Evolutionary conservation across 2,329 filamentous ascomycete species (phyloP).

Genomic region (Clarireedia homoeocarpa): DNA sequence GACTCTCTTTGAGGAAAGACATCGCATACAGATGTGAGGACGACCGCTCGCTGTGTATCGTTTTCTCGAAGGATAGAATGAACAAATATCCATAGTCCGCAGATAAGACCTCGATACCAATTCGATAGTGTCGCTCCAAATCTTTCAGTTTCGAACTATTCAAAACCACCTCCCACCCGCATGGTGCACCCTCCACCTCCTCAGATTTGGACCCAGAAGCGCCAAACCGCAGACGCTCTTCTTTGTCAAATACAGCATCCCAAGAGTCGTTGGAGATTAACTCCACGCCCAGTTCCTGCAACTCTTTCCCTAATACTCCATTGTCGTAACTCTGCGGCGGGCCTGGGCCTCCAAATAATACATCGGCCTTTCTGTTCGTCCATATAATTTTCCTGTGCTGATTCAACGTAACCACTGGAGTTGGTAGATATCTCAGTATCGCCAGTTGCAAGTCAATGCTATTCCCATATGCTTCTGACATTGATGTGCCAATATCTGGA

Average conservation of each 20-base stretch:
- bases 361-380: conserved; percentile 14
- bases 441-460: conserved; percentile 18
- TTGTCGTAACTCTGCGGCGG: neutral
- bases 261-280: conserved; percentile 12
- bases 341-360: conserved; percentile 10
- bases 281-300: conserved; percentile 13
- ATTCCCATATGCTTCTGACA: neutral
- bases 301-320: conserved; percentile 8
- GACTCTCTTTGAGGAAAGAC: neutral
- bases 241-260: conserved; percentile 11
- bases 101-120: conserved; percentile 11
- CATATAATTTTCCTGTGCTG: conserved; percentile 11
- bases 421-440: conserved; percentile 16
- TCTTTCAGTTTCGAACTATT: neutral
- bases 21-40: neutral
- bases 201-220: neutral
- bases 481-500: neutral
- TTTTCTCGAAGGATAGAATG: conserved; percentile 14
- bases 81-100: conserved; percentile 10
- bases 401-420: conserved; percentile 18
- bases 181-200: neutral
- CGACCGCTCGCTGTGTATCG: neutral
- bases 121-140: conserved; percentile 8
- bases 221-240: neutral
- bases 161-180: conserved; percentile 10